Conservation (phyloP, 2,329 filamentous ascomycete genomes). For the Fonsecaea multimorphosa region DNA sequence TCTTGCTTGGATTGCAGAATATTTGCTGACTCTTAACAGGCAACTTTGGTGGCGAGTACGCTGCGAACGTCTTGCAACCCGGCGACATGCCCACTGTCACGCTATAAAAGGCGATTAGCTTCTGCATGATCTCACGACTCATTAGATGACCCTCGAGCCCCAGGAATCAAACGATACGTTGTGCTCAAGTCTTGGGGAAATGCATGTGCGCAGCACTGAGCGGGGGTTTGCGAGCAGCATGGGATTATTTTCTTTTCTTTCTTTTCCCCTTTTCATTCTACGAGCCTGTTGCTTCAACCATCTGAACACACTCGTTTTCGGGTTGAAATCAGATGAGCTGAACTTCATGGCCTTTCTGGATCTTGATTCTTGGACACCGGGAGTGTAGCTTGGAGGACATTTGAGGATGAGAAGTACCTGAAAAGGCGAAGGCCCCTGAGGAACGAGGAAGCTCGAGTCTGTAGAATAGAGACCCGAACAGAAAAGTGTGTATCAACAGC, state of each 20-base stretch:
- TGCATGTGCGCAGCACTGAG: background rate
- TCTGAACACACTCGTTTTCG: slow-evolving; percentile 4
- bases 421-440: background rate
- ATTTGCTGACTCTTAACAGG: slow-evolving; percentile 49
- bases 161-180: background rate
- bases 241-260: slow-evolving; percentile 15
- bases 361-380: slow-evolving; percentile 23
- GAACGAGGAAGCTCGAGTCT: slow-evolving; percentile 18
- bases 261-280: slow-evolving; percentile 25
- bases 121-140: slow-evolving; percentile 30
- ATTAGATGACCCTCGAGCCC: background rate
- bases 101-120: slow-evolving; percentile 20
- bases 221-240: slow-evolving; percentile 12
- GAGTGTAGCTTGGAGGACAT: slow-evolving; percentile 23
- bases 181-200: background rate
- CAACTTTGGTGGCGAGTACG: slow-evolving; percentile 63
- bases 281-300: slow-evolving; percentile 20
- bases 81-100: slow-evolving; percentile 46
- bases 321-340: slow-evolving; percentile 8
- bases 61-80: slow-evolving; percentile 57
- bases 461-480: slow-evolving; percentile 15
- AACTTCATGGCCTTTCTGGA: slow-evolving; percentile 18
- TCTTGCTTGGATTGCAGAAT: slow-evolving; percentile 8
- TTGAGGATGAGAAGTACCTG: slow-evolving; percentile 11
- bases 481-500: slow-evolving; percentile 27